phyloP scores from a whole-genome alignment of 768 basidiomycete genomes.

The Sporobolomyces pararoseus region DNA sequence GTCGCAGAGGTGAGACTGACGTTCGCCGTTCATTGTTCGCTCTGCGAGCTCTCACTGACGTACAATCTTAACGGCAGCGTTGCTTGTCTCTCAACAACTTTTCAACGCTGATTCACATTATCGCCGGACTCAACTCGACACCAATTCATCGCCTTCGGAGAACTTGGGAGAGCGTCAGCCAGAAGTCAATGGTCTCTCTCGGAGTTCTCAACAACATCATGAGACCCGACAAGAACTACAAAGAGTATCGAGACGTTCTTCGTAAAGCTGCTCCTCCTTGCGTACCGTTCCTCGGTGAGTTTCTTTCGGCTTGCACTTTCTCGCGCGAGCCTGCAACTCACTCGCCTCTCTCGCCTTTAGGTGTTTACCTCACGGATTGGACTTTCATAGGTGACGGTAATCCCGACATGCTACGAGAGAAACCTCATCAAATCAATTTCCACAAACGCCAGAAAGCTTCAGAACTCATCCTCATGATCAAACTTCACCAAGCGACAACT shows the following conservation, averaged over 20 bases:
- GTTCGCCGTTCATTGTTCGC: not conserved
- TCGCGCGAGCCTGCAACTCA: no score
- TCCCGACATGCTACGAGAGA: conserved; percentile 63
- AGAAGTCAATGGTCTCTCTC: conserved; percentile 68
- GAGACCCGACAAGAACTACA: conserved; percentile 89
- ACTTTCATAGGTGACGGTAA: conserved; percentile 99
- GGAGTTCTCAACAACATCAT: conserved; percentile 80
- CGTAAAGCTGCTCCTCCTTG: conserved; percentile 83
- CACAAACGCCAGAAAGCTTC: conserved; percentile 89
- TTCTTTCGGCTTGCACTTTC: no score
- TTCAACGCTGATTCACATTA: conserved; percentile 92
- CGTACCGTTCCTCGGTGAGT: conserved; percentile 89
- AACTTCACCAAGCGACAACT: conserved; percentile 85
- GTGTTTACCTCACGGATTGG: conserved; percentile 89
- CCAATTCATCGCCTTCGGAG: conserved; percentile 88
- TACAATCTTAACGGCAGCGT: conserved; percentile 56
- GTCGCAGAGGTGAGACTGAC: conserved; percentile 73
- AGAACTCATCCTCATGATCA: conserved; percentile 95
- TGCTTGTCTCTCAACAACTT: conserved; percentile 87
- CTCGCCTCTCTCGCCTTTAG: conserved; percentile 51
- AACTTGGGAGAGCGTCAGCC: conserved; percentile 84
- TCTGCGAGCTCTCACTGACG: not conserved
- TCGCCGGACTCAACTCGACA: conserved; percentile 88
- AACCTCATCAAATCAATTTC: conserved; percentile 75
- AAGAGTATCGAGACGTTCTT: conserved; percentile 79